A percentile compares a stretch with the other conserved stretches of the same genome.
These are phyloP conservation scores for Spatholobus suberectus DNA, from an alignment of 306 rosid species.

Conservation along the genomic window DNA sequence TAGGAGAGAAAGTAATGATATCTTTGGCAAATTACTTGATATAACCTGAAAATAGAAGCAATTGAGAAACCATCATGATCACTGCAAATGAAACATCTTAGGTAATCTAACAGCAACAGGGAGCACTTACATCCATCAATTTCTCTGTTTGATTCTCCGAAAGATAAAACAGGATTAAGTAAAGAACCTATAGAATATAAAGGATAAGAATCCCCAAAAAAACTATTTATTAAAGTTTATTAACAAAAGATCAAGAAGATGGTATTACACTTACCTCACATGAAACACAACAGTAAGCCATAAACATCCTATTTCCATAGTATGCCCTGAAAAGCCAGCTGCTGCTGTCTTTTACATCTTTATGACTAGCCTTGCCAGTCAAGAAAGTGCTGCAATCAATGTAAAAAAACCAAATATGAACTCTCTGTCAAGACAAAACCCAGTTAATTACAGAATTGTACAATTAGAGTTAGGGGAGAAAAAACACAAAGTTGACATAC, in stretches of 20 bases:
- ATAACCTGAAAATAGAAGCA: constrained; percentile 66
- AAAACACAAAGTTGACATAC: not conserved
- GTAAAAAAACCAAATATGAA: constrained; percentile 26
- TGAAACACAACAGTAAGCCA: constrained; percentile 97
- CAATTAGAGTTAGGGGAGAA: not conserved
- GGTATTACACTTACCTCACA: constrained; percentile 70
- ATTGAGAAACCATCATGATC: constrained; percentile 38
- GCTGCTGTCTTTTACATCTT: constrained; percentile 97
- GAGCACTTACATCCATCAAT: constrained; percentile 71
- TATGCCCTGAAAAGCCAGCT: constrained; percentile 91
- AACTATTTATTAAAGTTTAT: not conserved
- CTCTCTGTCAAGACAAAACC: constrained; percentile 17
- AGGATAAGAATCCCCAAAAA: constrained; percentile 37
- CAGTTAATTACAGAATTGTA: constrained; percentile 9
- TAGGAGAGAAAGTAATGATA: constrained; percentile 58
- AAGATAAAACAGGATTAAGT: constrained; percentile 76
- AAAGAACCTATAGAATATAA: constrained; percentile 73
- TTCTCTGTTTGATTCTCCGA: constrained; percentile 69
- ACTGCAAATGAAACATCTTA: constrained; percentile 3
- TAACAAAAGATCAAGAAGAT: constrained; percentile 6
- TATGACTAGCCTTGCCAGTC: constrained; percentile 90
- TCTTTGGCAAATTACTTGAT: constrained; percentile 55
- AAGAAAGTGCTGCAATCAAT: constrained; percentile 84
- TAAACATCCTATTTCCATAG: constrained; percentile 93
- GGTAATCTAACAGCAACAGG: constrained; percentile 11